phyloP scores from a whole-genome alignment of 257 asterid species.

The Eustoma russellianum region DNA sequence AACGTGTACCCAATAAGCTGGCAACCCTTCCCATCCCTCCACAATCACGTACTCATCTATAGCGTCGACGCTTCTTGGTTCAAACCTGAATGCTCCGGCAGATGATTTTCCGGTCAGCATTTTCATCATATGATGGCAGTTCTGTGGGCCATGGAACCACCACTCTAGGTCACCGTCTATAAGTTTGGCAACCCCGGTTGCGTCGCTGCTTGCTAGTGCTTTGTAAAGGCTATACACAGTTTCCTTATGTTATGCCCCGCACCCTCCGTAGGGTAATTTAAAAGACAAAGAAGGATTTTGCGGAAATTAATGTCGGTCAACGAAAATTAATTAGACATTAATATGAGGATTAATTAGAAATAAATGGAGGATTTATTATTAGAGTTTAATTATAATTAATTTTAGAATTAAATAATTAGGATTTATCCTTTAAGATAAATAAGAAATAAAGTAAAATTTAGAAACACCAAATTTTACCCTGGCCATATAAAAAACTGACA shows the following conservation, averaged over 20 bases:
- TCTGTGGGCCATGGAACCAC: constrained; percentile 98
- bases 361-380: too few species aligned
- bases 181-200: constrained; percentile 13
- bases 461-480: too few species aligned
- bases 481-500: too few species aligned
- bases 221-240: constrained; percentile 48
- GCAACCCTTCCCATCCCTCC: constrained; percentile 89
- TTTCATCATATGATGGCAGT: constrained; percentile 92
- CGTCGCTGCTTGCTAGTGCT: constrained; percentile 39
- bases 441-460: too few species aligned
- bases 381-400: too few species aligned
- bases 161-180: constrained; percentile 64
- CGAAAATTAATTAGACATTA: too few species aligned
- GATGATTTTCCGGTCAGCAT: constrained; percentile 57
- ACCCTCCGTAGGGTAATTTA: too few species aligned
- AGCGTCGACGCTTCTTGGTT: constrained; percentile 55
- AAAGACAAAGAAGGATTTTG: too few species aligned
- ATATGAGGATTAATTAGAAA: too few species aligned
- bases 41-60: constrained; percentile 55
- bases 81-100: constrained; percentile 42
- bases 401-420: too few species aligned
- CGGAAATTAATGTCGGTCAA: too few species aligned
- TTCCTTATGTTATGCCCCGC: constrained; percentile 5
- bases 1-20: constrained; percentile 84
- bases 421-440: too few species aligned